These are phyloP conservation scores for Leccinum obscurum DNA, from an alignment of 768 basidiomycete species.

Conservation along the genomic window DNA sequence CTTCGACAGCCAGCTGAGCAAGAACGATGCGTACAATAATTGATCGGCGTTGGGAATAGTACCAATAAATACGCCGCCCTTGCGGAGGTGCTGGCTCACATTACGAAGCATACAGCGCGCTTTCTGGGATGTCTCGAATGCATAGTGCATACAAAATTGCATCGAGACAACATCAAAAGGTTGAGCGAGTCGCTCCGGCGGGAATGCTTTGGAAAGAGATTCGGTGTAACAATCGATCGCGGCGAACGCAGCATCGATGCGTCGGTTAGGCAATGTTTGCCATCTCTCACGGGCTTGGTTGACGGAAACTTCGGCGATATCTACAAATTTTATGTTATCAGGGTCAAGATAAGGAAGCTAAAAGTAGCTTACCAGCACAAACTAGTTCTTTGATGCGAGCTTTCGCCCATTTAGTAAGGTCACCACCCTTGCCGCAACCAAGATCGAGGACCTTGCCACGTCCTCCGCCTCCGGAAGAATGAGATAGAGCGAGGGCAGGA, in stretches of 20 bases:
- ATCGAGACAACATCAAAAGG: constrained; percentile 95
- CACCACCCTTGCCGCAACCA: constrained; percentile 99
- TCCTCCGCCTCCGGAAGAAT: constrained; percentile 30
- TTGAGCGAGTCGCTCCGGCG: constrained; percentile 55
- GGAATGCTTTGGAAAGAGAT: constrained; percentile 67
- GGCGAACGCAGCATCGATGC: constrained; percentile 79
- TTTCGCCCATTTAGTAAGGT: constrained; percentile 93
- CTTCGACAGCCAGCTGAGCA: constrained; percentile 5
- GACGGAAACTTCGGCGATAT: constrained; percentile 87
- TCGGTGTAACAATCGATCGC: constrained; percentile 87
- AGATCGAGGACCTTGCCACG: constrained; percentile 88
- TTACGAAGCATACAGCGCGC: constrained; percentile 92
- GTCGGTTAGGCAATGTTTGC: constrained; percentile 47
- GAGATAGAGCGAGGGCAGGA: constrained; percentile 54
- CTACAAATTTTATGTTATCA: constrained; percentile 39
- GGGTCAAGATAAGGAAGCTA: not conserved
- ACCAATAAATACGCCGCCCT: constrained; percentile 93
- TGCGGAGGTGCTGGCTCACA: constrained; percentile 73
- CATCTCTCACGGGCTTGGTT: constrained; percentile 83
- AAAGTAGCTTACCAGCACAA: constrained; percentile 65
- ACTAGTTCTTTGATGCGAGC: constrained; percentile 78
- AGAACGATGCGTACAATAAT: constrained; percentile 62
- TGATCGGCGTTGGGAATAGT: constrained; percentile 90
- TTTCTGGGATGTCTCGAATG: constrained; percentile 89
- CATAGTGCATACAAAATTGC: constrained; percentile 99